Percentiles rank a stretch among this genome's conserved stretches.
These are phyloP conservation scores for Fusarium sp. DNA, from an alignment of 2,329 filamentous ascomycete species.

Conservation along the genomic window DNA sequence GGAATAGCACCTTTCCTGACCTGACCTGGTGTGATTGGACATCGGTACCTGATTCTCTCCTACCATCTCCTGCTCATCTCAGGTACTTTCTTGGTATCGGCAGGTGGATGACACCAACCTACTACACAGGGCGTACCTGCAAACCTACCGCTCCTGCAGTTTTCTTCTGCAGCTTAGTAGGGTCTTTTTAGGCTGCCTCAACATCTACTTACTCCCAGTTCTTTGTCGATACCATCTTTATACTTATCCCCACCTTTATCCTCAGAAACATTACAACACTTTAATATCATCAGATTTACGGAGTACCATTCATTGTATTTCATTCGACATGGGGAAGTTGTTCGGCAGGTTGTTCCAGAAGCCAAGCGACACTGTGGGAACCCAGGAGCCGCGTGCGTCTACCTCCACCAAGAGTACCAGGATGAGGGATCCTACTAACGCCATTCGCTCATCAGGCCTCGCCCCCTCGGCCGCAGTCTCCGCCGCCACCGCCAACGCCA, in stretches of 20 bases:
- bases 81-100: constrained; percentile 19
- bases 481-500: constrained; percentile 43
- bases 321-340: constrained; percentile 11
- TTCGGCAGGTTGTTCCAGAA: constrained; percentile 37
- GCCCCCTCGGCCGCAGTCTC: constrained; percentile 39
- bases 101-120: constrained; percentile 3
- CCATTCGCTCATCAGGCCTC: constrained; percentile 38
- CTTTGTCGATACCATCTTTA: neutral
- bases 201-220: neutral
- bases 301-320: constrained; percentile 1
- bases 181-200: neutral
- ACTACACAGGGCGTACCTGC: constrained; percentile 4
- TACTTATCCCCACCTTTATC: neutral
- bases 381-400: constrained; percentile 38
- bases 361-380: constrained; percentile 40
- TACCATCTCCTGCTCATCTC: constrained; percentile 7
- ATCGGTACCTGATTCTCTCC: constrained; percentile 22
- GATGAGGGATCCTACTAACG: constrained; percentile 29
- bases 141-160: neutral
- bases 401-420: constrained; percentile 36
- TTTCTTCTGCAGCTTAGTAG: neutral
- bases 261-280: neutral
- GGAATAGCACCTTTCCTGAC: constrained; percentile 30
- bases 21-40: constrained; percentile 19
- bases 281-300: neutral